phyloP scores from a whole-genome alignment of 257 asterid genomes.

The Forsythia suspensa region DNA sequence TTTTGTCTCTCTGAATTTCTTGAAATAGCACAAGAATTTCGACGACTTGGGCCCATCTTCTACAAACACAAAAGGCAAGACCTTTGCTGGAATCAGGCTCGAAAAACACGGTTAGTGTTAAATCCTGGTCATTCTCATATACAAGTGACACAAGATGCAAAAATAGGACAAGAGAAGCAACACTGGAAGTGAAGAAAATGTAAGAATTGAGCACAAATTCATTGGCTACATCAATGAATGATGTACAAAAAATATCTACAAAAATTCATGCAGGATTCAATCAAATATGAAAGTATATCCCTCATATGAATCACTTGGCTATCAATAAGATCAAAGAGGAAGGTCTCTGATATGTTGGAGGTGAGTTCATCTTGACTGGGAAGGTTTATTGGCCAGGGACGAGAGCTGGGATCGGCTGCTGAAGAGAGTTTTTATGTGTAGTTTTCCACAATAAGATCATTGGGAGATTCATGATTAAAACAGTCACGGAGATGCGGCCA shows the following conservation, averaged over 20 bases:
- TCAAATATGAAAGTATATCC: constrained; percentile 23
- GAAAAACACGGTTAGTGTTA: constrained; percentile 21
- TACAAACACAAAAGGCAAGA: constrained; percentile 12
- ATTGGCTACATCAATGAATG: constrained; percentile 45
- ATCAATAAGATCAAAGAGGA: constrained; percentile 24
- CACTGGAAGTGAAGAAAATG: constrained; percentile 52
- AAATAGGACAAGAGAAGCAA: constrained; percentile 30
- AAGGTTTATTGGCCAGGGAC: constrained; percentile 28
- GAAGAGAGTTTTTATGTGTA: constrained; percentile 12
- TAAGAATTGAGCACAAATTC: constrained; percentile 49
- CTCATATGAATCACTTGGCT: constrained; percentile 27
- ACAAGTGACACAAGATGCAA: constrained; percentile 7
- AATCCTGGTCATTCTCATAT: constrained; percentile 13
- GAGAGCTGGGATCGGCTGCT: background rate
- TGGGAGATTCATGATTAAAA: constrained; percentile 39
- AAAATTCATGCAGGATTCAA: constrained; percentile 37
- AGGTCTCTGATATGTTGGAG: background rate
- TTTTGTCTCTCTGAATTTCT: constrained; percentile 14
- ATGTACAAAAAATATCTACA: constrained; percentile 57
- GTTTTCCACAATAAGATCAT: constrained; percentile 22
- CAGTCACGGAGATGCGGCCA: constrained; percentile 36
- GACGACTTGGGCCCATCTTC: background rate
- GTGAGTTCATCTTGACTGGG: constrained; percentile 17
- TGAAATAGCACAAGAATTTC: background rate
- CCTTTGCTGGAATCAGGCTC: constrained; percentile 25